A percentile compares a stretch with the other conserved stretches of the same genome.
Evolutionary conservation across 2,329 filamentous ascomycete species (phyloP).

Genomic region (Blastomyces gilchristii): DNA sequence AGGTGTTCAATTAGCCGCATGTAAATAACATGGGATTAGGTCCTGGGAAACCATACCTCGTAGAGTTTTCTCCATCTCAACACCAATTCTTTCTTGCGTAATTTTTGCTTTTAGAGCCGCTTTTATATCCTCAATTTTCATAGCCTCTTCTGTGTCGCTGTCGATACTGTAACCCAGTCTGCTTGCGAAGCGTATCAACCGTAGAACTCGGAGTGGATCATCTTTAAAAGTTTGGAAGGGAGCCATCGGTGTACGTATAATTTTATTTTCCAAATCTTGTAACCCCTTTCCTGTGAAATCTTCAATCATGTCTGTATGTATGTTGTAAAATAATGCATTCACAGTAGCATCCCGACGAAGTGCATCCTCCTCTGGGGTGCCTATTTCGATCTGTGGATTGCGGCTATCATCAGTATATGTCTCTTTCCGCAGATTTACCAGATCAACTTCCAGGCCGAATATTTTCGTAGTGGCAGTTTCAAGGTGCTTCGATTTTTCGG

Average conservation of each 20-base stretch:
- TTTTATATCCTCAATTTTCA: constrained; percentile 70
- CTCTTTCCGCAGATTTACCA: constrained; percentile 90
- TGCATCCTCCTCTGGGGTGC: constrained; percentile 82
- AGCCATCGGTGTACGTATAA: constrained; percentile 77
- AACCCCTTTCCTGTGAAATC: constrained; percentile 71
- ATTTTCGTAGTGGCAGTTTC: constrained; percentile 83
- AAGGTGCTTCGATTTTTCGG: constrained; percentile 91
- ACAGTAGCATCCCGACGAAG: constrained; percentile 82
- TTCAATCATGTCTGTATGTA: constrained; percentile 68
- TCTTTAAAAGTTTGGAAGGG: constrained; percentile 90
- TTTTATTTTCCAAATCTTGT: constrained; percentile 57
- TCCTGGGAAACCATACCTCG: constrained; percentile 42
- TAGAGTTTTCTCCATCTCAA: constrained; percentile 86
- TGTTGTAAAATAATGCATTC: constrained; percentile 92
- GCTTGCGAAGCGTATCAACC: constrained; percentile 83
- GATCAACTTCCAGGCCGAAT: constrained; percentile 78
- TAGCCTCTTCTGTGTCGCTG: constrained; percentile 54
- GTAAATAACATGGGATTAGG: constrained; percentile 1
- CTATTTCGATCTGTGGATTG: constrained; percentile 88
- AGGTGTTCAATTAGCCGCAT: background rate
- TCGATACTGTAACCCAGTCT: constrained; percentile 73
- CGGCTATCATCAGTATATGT: constrained; percentile 81
- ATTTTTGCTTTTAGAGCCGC: constrained; percentile 77
- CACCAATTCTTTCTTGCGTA: constrained; percentile 76
- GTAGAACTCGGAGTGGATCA: constrained; percentile 76